Evolutionary conservation across 805 yeast species (phyloP).

Genomic region (Candida ficus): DNA sequence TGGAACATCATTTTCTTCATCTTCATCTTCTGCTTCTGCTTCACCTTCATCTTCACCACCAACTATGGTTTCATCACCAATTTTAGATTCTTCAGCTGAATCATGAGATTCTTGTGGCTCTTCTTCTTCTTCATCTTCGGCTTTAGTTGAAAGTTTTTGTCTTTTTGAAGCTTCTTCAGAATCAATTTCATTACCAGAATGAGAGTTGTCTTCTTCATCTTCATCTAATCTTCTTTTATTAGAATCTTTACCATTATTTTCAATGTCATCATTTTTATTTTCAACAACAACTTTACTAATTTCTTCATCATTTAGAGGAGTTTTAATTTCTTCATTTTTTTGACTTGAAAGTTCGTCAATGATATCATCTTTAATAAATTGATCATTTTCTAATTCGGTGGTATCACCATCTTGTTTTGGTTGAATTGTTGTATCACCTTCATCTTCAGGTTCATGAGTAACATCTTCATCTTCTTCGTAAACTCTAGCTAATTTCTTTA

Average conservation of each 20-base stretch:
- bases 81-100: slow-evolving; percentile 2
- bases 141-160: slow-evolving; percentile 8
- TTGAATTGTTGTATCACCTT: slow-evolving; percentile 13
- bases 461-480: slow-evolving; percentile 10
- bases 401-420: slow-evolving; percentile 12
- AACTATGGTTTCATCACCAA: slow-evolving; percentile 4
- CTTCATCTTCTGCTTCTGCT: slow-evolving; percentile 14
- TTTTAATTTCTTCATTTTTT: slow-evolving; percentile 18
- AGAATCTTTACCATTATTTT: not conserved
- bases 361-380: slow-evolving; percentile 21
- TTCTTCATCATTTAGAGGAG: slow-evolving; percentile 20
- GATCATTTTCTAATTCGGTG: slow-evolving; percentile 11
- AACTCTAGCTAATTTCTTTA: slow-evolving; percentile 35
- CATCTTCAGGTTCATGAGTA: slow-evolving; percentile 20
- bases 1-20: slow-evolving; percentile 11
- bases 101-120: too few relatives aligned
- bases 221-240: slow-evolving; percentile 14
- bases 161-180: slow-evolving; percentile 18
- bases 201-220: slow-evolving; percentile 13
- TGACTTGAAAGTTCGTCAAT: slow-evolving; percentile 16
- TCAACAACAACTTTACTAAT: slow-evolving; percentile 18
- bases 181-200: slow-evolving; percentile 20
- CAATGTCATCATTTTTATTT: slow-evolving; percentile 11
- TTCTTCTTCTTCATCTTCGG: slow-evolving; percentile 14
- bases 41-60: slow-evolving; percentile 16